Conservation (phyloP, 129 eudicot genomes). For the Tanacetum coccineum region DNA sequence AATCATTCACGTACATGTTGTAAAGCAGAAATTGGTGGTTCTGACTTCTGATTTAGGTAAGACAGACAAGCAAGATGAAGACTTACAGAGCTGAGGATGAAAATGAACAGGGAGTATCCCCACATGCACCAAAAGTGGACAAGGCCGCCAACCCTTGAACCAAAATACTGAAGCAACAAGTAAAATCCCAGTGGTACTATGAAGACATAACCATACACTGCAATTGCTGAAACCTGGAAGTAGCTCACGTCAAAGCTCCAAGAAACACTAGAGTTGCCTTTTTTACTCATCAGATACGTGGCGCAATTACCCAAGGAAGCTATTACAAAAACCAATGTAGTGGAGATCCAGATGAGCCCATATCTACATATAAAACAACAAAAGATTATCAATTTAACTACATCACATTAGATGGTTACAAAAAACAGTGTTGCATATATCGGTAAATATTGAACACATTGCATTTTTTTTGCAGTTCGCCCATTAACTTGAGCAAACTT, state of each 20-base stretch:
- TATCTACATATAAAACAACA: conserved; percentile 41
- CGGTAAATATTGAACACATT: too few relatives aligned
- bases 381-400: not conserved
- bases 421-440: too few relatives aligned
- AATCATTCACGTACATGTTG: conserved; percentile 1
- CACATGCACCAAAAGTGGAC: conserved; percentile 98
- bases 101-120: conserved; percentile 95
- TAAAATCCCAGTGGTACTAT: conserved; percentile 84
- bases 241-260: conserved; percentile 94
- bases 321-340: conserved; percentile 82
- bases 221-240: conserved; percentile 67
- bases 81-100: conserved; percentile 81
- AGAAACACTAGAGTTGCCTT: conserved; percentile 41
- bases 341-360: conserved; percentile 95
- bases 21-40: conserved; percentile 18
- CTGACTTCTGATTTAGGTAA: not conserved
- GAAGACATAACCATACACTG: conserved; percentile 78
- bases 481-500: too few relatives aligned
- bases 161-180: conserved; percentile 90
- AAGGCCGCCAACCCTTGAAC: conserved; percentile 79
- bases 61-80: conserved; percentile 12
- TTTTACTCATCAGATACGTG: conserved; percentile 65
- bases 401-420: too few relatives aligned
- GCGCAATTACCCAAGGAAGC: conserved; percentile 89
- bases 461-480: too few relatives aligned